Conservation (phyloP, 805 yeast genomes). For the Candida palmyrensis region DNA sequence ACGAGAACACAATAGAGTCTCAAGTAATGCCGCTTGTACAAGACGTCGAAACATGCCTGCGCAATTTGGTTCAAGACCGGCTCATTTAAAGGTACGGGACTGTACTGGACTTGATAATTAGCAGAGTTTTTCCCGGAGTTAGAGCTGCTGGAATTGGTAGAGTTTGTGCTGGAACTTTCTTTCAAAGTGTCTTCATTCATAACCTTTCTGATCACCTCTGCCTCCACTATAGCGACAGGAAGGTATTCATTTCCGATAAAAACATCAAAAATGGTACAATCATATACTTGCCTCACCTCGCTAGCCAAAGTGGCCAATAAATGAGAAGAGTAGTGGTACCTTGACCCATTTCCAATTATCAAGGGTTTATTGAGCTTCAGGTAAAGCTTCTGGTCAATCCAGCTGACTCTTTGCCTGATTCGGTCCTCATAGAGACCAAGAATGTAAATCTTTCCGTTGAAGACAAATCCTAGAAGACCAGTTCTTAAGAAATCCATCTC, state of each 20-base stretch:
- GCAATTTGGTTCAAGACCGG: conserved; percentile 39
- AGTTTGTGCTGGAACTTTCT: conserved; percentile 28
- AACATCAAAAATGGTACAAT: conserved; percentile 88
- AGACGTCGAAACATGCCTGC: conserved; percentile 38
- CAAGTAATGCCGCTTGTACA: conserved; percentile 55
- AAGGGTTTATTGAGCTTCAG: conserved; percentile 22
- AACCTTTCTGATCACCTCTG: conserved; percentile 40
- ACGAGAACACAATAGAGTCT: conserved; percentile 78
- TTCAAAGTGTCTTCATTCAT: conserved; percentile 8
- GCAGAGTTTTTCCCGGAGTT: conserved; percentile 10
- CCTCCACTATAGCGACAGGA: conserved; percentile 82
- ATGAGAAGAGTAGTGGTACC: conserved; percentile 84
- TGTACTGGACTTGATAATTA: conserved; percentile 10
- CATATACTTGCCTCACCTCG: conserved; percentile 75
- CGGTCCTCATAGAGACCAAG: conserved; percentile 90
- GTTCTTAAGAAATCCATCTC: conserved; percentile 84
- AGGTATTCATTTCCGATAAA: conserved; percentile 73
- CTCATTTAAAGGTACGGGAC: conserved; percentile 41
- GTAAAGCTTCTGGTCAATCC: conserved; percentile 50
- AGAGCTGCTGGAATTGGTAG: conserved; percentile 13
- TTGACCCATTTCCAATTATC: conserved; percentile 34
- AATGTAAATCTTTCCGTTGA: conserved; percentile 81
- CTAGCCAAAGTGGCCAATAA: conserved; percentile 78
- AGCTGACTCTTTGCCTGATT: conserved; percentile 68
- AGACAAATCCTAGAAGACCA: conserved; percentile 84